Conservation (phyloP, 2,329 filamentous ascomycete genomes). For the Rhexocercosporidium sp. region DNA sequence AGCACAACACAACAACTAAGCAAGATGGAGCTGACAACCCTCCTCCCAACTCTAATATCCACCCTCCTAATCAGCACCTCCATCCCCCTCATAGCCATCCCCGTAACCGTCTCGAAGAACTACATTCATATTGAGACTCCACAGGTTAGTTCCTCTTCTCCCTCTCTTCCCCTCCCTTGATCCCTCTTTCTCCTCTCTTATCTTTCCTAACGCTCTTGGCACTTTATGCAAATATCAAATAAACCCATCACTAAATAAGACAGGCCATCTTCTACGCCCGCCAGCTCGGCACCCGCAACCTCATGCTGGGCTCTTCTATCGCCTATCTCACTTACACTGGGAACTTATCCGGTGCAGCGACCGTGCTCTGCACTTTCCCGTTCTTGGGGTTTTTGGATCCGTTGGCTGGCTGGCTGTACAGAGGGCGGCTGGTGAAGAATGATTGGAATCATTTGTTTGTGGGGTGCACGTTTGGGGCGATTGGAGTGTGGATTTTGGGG, state of each 20-base stretch:
- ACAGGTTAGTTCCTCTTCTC: no score
- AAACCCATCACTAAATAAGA: no score
- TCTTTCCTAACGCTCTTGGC: no score
- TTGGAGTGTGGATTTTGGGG: constrained; percentile 1
- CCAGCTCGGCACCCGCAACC: not conserved
- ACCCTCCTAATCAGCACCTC: not conserved
- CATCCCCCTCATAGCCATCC: not conserved
- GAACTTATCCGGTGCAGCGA: not conserved
- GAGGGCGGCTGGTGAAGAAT: not conserved
- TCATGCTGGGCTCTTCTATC: not conserved
- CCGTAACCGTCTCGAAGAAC: not conserved
- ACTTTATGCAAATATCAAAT: no score
- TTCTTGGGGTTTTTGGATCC: not conserved
- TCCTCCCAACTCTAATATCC: not conserved
- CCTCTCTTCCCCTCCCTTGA: no score
- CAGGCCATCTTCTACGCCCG: not conserved
- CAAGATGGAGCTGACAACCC: not conserved
- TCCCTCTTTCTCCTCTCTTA: no score
- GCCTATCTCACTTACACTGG: not conserved
- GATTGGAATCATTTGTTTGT: not conserved
- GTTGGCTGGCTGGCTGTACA: not conserved
- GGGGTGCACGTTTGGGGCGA: not conserved
- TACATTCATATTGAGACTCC: not conserved
- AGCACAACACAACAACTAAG: not conserved
- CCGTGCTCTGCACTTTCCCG: not conserved